Percentiles rank a stretch among this genome's conserved stretches.
These are phyloP conservation scores for Omphalotus guepiniiformis DNA, from an alignment of 768 basidiomycete species.

Conservation along the genomic window DNA sequence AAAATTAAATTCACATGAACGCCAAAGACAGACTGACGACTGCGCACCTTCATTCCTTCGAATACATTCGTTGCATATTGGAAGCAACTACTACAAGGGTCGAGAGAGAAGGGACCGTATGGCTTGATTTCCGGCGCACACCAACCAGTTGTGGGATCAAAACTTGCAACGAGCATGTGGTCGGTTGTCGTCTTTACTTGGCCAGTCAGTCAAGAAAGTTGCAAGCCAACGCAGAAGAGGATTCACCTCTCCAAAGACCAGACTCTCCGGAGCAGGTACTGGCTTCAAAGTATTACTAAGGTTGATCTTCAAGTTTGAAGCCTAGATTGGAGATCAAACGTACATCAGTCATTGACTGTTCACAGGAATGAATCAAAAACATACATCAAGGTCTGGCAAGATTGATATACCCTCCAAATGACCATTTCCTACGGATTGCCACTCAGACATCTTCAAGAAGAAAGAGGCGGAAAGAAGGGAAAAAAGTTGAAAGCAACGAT, in stretches of 20 bases:
- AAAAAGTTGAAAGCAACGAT: not conserved
- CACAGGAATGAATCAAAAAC: not conserved
- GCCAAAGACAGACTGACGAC: too few species aligned
- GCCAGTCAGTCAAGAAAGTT: not conserved
- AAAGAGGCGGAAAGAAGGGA: not conserved
- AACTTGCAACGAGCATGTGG: slow-evolving; percentile 73
- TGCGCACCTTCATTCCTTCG: slow-evolving; percentile 75
- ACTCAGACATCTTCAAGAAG: not conserved
- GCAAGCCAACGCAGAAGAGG: not conserved
- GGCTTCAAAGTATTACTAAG: not conserved
- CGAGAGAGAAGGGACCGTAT: slow-evolving; percentile 62
- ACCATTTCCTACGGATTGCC: slow-evolving; percentile 8
- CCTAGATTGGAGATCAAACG: not conserved
- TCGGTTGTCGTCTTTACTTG: slow-evolving; percentile 54
- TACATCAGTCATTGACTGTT: not conserved
- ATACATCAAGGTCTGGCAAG: slow-evolving; percentile 2
- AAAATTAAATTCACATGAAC: not conserved
- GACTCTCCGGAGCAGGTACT: slow-evolving; percentile 1
- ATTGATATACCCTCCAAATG: slow-evolving; percentile 1
- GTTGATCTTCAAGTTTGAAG: slow-evolving; percentile 4
- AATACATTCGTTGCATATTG: slow-evolving; percentile 87
- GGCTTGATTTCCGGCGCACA: slow-evolving; percentile 69
- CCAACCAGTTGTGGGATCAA: slow-evolving; percentile 64
- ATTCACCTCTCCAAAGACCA: slow-evolving; percentile 3
- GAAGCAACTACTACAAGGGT: slow-evolving; percentile 71